A percentile compares a stretch with the other conserved stretches of the same genome.
phyloP scores from a whole-genome alignment of 345 rosid genomes.

The Populus deltoides region DNA sequence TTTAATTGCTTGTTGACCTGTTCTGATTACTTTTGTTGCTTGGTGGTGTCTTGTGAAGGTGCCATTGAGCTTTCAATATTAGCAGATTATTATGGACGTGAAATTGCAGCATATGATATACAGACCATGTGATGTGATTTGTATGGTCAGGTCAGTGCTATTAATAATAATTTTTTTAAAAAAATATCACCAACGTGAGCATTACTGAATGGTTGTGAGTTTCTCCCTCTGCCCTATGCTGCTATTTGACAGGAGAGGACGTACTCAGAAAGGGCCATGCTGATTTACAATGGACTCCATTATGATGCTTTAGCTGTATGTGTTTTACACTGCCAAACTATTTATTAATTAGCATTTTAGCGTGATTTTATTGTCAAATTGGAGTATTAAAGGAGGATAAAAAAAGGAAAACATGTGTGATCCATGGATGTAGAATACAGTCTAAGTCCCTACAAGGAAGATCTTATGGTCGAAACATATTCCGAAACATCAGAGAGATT shows the following conservation, averaged over 20 bases:
- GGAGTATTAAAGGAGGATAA: neutral
- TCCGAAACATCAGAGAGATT: neutral
- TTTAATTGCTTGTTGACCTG: neutral
- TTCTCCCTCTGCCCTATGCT: neutral
- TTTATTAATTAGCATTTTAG: neutral
- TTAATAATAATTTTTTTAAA: neutral
- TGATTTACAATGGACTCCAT: constrained; percentile 93
- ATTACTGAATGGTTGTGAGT: neutral
- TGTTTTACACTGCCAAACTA: constrained; percentile 3
- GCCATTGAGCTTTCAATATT: constrained; percentile 94
- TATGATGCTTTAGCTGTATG: constrained; percentile 94
- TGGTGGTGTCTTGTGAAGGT: constrained; percentile 43
- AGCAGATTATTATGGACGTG: constrained; percentile 74
- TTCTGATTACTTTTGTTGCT: constrained; percentile 8
- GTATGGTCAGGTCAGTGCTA: constrained; percentile 78
- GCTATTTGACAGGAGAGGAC: constrained; percentile 51
- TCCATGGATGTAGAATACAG: neutral
- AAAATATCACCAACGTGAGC: neutral
- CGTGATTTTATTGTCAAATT: neutral
- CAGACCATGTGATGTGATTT: constrained; percentile 84
- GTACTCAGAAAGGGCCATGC: constrained; percentile 76
- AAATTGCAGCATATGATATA: constrained; percentile 91
- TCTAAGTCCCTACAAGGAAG: neutral
- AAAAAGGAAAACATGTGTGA: neutral
- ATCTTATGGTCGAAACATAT: no score